Evolutionary conservation across 495 filamentous ascomycete genomes (phyloP), one percentile per base, ranked within the genome.

Genomic region (Clavariopsis aquatica): DNA sequence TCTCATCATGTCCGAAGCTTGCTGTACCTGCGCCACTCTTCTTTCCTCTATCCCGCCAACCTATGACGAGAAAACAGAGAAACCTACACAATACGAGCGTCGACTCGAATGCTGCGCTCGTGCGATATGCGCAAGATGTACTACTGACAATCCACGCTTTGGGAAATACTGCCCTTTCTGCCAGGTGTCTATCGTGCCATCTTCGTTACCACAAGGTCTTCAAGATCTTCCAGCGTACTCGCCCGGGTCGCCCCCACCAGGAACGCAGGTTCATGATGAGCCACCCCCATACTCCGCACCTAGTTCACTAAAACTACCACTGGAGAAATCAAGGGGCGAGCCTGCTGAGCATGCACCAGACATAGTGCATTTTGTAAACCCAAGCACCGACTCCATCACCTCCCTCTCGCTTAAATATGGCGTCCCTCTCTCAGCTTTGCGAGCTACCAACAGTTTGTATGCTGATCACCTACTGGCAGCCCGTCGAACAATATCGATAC

Each of bases 371-470:
- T 89, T 89, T 72, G 72, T 92, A 15, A 75, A 87, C 67, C 83
- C 85, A 56, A 73, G 74, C 1, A 72, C 80, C 41, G 89, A 92
- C 65, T 87, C 80, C 17, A 73, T 91, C 24, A 24, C 78, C 38
- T 87, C 86, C 9, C 77, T 92, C 28, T 85, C 87, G 2, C 78
- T 92, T 1, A 82, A 81, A 6, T 93, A 93, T 71, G 75, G 78
- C 54, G 81, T 91, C 9, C 86, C 88, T 22, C 72, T 78, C 17
- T 59, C 73, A 2, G 79, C 78, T 0, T 77, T 92, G 1, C 76
- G 86, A 47, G 75, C 71, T 15, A 79, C 81, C 45, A 93, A 92
- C 72, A 81, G 81, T 26, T 75, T 92, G 17, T 84, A 78, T 58
- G 77, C 81, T 2, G 87, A 91, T 71, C 80, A 88, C 71, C 78